Base-by-base conservation (phyloP, 192 early-diverging fungal genomes). In the Backusella macrospora region DNA sequence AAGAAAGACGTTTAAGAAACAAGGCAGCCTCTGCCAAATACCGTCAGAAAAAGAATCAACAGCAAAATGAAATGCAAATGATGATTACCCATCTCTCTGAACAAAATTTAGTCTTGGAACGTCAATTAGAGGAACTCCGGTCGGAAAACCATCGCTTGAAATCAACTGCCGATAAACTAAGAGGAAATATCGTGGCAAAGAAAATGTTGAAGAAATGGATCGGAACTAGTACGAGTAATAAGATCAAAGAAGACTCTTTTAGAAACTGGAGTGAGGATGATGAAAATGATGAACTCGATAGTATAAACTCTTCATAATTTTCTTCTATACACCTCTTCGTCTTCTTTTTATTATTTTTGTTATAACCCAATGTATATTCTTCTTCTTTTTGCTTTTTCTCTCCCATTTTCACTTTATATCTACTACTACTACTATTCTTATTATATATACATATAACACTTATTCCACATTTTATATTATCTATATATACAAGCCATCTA, bases 1-100 rank as follows among this genome's bases (percentile, higher is more conserved):
- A 78, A 21, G 88, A 89, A 55, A 43, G 86, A 18, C 79, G 88
- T 1, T 78, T 87, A 38, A 77, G 88, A 29, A 89, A 89, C 75
- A 89, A 89, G 62, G 80, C 86, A 9, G 88, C 88, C 7, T 87
- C 86, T 4, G 88, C 88, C 2, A 89, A 89, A 63, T 89, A 89
- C 65, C 73, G 88, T 39, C 83, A 83, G 64, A 89, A 89, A 66
- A 89, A 89, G 71, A 85, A 89, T 47, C 73, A 81, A 23, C 84
- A 87, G 67, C 85, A 85, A 48, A 76, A 78, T n/a, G 88, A 89
- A 73, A 89, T 89, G 88, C 71, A 78, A 29, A n/a, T 70, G 5
- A 81, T 80, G 73, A 89, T 89, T 59, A 55, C 29, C 4, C 62
- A 39, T 42, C 69, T 82, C 7, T 74, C 76, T 0, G 84, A 85